phyloP scores from a whole-genome alignment of 139 green algal species.

The Penium margaritaceum region DNA sequence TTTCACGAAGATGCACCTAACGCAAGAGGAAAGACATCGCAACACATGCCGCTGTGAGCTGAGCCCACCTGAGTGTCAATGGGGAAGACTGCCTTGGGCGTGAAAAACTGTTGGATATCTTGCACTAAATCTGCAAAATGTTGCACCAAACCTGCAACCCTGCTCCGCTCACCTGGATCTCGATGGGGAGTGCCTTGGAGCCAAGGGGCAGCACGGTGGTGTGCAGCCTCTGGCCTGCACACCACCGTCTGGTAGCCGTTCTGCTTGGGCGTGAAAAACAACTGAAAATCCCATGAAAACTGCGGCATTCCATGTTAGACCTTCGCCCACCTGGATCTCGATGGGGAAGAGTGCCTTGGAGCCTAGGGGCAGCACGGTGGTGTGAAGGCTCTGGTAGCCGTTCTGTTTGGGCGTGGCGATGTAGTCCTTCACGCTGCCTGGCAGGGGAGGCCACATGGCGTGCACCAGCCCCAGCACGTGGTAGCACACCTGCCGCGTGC shows the following conservation, averaged over 20 bases:
- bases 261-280: constrained; percentile 71
- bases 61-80: no score
- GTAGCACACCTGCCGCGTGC: constrained; percentile 59
- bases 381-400: constrained; percentile 74
- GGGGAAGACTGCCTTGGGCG: no score
- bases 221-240: constrained; percentile 68
- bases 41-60: no score
- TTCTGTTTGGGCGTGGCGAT: constrained; percentile 77
- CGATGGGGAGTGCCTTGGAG: constrained; percentile 28
- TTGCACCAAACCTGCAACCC: no score
- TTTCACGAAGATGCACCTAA: no score
- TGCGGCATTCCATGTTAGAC: no score
- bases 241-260: constrained; percentile 82
- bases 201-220: constrained; percentile 62
- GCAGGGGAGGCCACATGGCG: constrained; percentile 69
- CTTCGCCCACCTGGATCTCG: no score
- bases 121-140: no score
- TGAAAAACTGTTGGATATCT: no score
- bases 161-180: no score
- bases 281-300: no score
- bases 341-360: constrained; percentile 35
- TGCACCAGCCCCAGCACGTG: constrained; percentile 64
- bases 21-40: no score
- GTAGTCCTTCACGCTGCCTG: constrained; percentile 70
- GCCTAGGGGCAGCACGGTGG: constrained; percentile 58